Conservation (phyloP, 2,329 filamentous ascomycete species). For the Trichoderma gracile region DNA sequence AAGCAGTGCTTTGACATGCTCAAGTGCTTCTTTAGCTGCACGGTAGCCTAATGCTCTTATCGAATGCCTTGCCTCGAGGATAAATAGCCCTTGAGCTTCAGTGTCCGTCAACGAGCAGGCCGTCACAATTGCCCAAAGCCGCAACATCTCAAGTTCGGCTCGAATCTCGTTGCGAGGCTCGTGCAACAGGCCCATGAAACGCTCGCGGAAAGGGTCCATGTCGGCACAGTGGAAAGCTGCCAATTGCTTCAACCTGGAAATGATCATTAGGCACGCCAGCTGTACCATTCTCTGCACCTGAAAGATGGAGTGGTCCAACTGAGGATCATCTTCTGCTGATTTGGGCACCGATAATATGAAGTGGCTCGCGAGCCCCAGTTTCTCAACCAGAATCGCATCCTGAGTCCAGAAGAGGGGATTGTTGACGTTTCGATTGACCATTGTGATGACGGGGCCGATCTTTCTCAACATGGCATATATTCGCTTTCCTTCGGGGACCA, state of each 20-base stretch:
- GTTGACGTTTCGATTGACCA: not conserved
- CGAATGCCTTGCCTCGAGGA: not conserved
- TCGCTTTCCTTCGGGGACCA: not conserved
- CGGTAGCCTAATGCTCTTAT: not conserved
- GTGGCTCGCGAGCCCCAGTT: not conserved
- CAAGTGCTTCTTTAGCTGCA: not conserved
- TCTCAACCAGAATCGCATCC: not conserved
- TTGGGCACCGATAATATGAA: constrained; percentile 2
- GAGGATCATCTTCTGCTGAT: not conserved
- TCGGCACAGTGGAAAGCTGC: constrained; percentile 15
- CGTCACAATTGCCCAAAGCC: constrained; percentile 6
- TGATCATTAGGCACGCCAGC: constrained; percentile 12
- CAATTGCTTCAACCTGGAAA: not conserved
- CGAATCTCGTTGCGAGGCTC: not conserved
- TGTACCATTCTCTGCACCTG: constrained; percentile 11
- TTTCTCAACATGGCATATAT: not conserved
- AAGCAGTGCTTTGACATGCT: not conserved
- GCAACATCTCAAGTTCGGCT: not conserved
- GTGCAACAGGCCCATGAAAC: not conserved
- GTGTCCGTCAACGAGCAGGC: not conserved
- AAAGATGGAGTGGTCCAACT: not conserved
- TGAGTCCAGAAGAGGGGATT: constrained; percentile 5
- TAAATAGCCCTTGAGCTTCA: not conserved
- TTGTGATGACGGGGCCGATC: not conserved
- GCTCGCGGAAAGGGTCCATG: not conserved